Percentiles rank a stretch among this genome's conserved stretches.
phyloP scores from a whole-genome alignment of 2,329 filamentous ascomycete species.

The Penicillium sp. region DNA sequence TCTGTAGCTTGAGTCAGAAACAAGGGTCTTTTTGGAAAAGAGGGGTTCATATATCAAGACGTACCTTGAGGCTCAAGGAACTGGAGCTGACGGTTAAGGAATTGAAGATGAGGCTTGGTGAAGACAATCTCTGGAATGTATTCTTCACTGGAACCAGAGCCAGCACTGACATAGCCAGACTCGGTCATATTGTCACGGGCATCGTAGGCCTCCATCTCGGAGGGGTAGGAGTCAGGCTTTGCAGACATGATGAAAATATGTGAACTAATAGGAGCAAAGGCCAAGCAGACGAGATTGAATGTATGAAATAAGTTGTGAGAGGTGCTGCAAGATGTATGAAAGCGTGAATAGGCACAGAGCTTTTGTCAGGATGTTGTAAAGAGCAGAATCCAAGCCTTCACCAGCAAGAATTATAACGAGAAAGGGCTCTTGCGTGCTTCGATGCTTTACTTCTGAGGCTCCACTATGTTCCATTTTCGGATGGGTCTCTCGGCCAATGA shows the following conservation, averaged over 20 bases:
- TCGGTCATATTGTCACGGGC: constrained; percentile 69
- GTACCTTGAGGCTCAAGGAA: constrained; percentile 76
- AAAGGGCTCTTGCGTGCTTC: constrained; percentile 27
- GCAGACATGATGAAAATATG: constrained; percentile 35
- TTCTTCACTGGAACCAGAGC: constrained; percentile 62
- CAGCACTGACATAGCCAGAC: constrained; percentile 73
- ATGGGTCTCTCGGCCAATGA: not conserved
- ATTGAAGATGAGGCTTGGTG: constrained; percentile 82
- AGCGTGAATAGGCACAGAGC: not conserved
- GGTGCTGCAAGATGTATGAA: constrained; percentile 4
- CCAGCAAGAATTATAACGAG: constrained; percentile 61
- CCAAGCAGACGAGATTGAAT: constrained; percentile 4
- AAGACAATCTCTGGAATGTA: constrained; percentile 77
- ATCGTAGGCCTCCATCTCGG: constrained; percentile 37
- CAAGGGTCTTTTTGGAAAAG: constrained; percentile 5
- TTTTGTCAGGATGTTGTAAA: not conserved
- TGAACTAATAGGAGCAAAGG: not conserved
- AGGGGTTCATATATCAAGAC: constrained; percentile 21
- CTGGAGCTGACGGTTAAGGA: constrained; percentile 87
- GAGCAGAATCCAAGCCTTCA: constrained; percentile 35
- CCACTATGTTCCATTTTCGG: not conserved
- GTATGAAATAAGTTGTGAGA: constrained; percentile 4
- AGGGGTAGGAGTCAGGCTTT: constrained; percentile 40
- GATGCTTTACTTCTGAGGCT: not conserved
- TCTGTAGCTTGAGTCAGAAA: constrained; percentile 52